These are phyloP conservation scores for Pluteus cervinus DNA, from an alignment of 768 basidiomycete species.

Conservation along the genomic window DNA sequence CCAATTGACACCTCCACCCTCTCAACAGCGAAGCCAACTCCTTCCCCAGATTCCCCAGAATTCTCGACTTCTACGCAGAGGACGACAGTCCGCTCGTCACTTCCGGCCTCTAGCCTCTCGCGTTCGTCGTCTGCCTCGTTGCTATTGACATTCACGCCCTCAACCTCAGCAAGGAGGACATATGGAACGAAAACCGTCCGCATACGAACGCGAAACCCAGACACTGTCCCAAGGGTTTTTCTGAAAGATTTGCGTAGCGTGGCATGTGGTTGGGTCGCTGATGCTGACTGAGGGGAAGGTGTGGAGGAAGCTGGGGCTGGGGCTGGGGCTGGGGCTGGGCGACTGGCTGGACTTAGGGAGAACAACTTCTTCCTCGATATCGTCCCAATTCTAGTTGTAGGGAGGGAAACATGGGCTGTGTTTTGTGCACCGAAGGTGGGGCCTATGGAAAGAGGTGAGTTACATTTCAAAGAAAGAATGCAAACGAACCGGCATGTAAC, in stretches of 20 bases:
- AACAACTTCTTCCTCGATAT: conserved; percentile 63
- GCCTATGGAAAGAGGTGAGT: conserved; percentile 22
- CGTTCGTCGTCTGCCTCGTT: conserved; percentile 43
- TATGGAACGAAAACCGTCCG: conserved; percentile 90
- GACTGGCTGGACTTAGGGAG: conserved; percentile 46
- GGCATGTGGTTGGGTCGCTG: conserved; percentile 45
- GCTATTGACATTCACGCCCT: conserved; percentile 16
- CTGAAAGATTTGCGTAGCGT: conserved; percentile 85
- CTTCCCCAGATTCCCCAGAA: conserved; percentile 53
- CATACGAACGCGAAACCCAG: conserved; percentile 89
- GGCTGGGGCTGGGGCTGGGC: conserved; percentile 33
- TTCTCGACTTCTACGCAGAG: conserved; percentile 93
- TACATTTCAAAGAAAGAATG: background rate
- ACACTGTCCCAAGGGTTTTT: conserved; percentile 69
- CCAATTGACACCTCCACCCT: conserved; percentile 70
- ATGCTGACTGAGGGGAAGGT: conserved; percentile 44
- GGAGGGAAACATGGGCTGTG: conserved; percentile 38
- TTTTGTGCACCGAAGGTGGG: conserved; percentile 35
- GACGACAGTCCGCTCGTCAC: conserved; percentile 79
- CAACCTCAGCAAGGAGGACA: conserved; percentile 53
- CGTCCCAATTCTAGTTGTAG: conserved; percentile 67
- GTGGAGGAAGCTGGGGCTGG: conserved; percentile 36
- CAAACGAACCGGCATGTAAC: conserved; percentile 48
- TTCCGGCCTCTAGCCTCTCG: conserved; percentile 59
- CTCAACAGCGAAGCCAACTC: conserved; percentile 71